Evolutionary conservation across 306 rosid genomes (phyloP).

Genomic region (Ochetophila trinervis): DNA sequence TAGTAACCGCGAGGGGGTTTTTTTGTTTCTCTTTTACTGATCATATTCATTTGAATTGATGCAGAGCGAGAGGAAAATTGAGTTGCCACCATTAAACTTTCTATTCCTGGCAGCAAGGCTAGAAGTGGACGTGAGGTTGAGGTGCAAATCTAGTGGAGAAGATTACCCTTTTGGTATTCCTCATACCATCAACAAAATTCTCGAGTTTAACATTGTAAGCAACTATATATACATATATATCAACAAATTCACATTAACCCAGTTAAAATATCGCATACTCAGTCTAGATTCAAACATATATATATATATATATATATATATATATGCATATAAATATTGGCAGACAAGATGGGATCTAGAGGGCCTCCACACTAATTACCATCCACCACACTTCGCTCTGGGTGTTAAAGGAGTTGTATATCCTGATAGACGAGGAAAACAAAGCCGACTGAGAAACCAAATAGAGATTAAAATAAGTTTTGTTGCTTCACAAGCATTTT

Average conservation of each 20-base stretch:
- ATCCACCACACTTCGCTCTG: not conserved
- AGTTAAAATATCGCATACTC: no score
- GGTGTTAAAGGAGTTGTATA: slow-evolving; percentile 27
- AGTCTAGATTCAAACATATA: no score
- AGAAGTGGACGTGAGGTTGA: slow-evolving; percentile 29
- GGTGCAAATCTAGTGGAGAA: slow-evolving; percentile 45
- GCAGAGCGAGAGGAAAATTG: slow-evolving; percentile 55
- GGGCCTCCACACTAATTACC: slow-evolving; percentile 14
- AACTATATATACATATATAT: not conserved
- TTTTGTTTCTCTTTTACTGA: no score
- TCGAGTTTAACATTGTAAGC: slow-evolving; percentile 48
- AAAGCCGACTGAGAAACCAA: slow-evolving; percentile 33
- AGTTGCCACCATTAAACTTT: slow-evolving; percentile 32
- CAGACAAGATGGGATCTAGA: slow-evolving; percentile 38
- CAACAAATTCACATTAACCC: no score
- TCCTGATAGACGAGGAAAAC: slow-evolving; percentile 36
- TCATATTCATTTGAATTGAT: not conserved
- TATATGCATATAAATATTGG: no score
- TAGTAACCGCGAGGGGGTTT: no score
- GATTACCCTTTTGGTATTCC: slow-evolving; percentile 48
- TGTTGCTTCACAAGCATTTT: slow-evolving; percentile 21
- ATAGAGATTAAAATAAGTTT: slow-evolving; percentile 32
- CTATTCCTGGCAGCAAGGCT: slow-evolving; percentile 35
- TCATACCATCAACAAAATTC: slow-evolving; percentile 34
- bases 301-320: no score